These are phyloP conservation scores for Phascolomyces articulosus DNA, from an alignment of 371 early-diverging fungal genomes.

Conservation along the genomic window DNA sequence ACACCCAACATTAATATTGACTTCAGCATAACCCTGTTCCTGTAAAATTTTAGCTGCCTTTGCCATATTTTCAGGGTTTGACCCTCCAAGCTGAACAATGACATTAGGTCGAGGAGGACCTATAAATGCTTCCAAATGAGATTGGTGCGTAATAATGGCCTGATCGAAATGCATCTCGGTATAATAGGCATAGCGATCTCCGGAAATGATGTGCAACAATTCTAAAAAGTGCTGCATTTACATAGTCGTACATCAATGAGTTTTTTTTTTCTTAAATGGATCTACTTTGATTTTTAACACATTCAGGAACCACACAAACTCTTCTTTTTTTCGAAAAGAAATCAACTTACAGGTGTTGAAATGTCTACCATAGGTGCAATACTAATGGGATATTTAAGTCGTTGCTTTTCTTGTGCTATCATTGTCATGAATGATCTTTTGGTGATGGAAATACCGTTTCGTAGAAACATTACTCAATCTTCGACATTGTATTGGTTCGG, in stretches of 20 bases:
- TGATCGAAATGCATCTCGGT: conserved; percentile 82
- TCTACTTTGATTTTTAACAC: too few species aligned
- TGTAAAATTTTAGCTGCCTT: conserved; percentile 52
- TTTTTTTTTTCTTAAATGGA: too few species aligned
- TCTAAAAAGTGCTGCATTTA: conserved; percentile 61
- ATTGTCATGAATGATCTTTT: not conserved
- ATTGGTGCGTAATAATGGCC: conserved; percentile 56
- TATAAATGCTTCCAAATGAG: conserved; percentile 50
- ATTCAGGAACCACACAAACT: not conserved
- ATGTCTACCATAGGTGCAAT: conserved; percentile 87
- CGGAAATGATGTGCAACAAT: conserved; percentile 69
- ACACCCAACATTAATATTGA: conserved; percentile 82
- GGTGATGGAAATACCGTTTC: not conserved
- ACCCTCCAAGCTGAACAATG: conserved; percentile 69
- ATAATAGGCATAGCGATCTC: conserved; percentile 64
- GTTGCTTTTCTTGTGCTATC: conserved; percentile 7
- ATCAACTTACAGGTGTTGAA: conserved; percentile 69
- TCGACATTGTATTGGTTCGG: not conserved
- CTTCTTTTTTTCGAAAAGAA: too few species aligned
- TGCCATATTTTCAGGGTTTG: conserved; percentile 56
- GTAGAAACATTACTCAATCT: not conserved
- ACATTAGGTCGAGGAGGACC: conserved; percentile 55
- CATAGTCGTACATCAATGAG: not conserved
- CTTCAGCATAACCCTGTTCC: conserved; percentile 53
- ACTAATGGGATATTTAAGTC: conserved; percentile 53